Conservation (phyloP, 2,329 filamentous ascomycete species). For the Proliferodiscus dingleyae region DNA sequence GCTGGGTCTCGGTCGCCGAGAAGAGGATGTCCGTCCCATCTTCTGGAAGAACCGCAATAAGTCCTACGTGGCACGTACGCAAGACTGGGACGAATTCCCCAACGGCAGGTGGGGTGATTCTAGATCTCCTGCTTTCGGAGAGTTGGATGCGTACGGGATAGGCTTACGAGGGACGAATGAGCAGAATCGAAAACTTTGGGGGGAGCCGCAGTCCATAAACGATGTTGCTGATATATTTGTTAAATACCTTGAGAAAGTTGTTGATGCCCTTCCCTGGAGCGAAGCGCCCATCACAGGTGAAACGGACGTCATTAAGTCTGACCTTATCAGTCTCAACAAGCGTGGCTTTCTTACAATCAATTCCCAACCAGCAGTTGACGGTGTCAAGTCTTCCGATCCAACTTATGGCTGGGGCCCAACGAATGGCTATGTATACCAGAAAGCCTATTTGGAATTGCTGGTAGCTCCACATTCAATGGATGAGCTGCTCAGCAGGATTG, state of each 20-base stretch:
- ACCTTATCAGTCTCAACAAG: constrained; percentile 76
- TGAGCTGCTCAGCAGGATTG: constrained; percentile 72
- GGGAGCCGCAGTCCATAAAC: constrained; percentile 70
- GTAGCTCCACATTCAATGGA: constrained; percentile 75
- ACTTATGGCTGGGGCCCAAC: constrained; percentile 91
- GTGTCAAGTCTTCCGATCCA: constrained; percentile 79
- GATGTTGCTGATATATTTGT: constrained; percentile 84
- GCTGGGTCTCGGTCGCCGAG: constrained; percentile 78
- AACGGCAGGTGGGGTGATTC: constrained; percentile 99
- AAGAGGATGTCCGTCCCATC: constrained; percentile 94
- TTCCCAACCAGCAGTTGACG: constrained; percentile 91
- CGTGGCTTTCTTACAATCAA: constrained; percentile 92
- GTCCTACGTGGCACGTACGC: constrained; percentile 90
- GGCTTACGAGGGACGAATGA: constrained; percentile 93
- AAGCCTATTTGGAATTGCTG: constrained; percentile 90
- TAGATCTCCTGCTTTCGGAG: constrained; percentile 90
- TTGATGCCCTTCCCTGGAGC: constrained; percentile 88
- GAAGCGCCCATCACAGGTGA: constrained; percentile 82
- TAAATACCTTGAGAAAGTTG: constrained; percentile 72
- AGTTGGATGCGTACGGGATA: constrained; percentile 90
- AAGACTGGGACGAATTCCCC: constrained; percentile 98
- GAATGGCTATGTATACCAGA: constrained; percentile 97
- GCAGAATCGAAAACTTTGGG: constrained; percentile 93
- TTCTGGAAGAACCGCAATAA: constrained; percentile 98
- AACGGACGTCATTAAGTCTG: constrained; percentile 69